These are phyloP conservation scores for Calonectria pteridis DNA, from an alignment of 2,329 filamentous ascomycete species.

Conservation along the genomic window DNA sequence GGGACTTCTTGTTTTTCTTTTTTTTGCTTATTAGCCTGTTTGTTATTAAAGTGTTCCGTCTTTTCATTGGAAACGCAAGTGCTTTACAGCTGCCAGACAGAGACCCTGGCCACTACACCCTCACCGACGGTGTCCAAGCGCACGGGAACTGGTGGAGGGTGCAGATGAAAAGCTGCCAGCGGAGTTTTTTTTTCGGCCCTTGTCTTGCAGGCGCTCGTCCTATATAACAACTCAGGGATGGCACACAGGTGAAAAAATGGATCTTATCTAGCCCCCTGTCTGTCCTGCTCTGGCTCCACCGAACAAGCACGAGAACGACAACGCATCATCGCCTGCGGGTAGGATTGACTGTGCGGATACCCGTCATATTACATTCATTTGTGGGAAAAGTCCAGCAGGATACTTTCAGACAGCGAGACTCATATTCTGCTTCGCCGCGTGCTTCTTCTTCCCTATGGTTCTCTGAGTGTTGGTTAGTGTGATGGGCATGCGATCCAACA, in stretches of 20 bases:
- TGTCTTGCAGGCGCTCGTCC: neutral
- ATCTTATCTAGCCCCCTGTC: neutral
- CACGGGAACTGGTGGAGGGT: neutral
- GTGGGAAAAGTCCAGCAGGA: neutral
- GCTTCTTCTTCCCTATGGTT: neutral
- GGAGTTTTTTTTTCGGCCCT: neutral
- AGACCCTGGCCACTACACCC: neutral
- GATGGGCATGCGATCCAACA: neutral
- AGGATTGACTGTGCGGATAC: neutral
- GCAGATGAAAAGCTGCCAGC: neutral
- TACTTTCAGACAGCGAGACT: neutral
- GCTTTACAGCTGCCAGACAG: neutral
- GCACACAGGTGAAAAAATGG: neutral
- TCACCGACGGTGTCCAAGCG: neutral
- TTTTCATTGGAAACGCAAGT: neutral
- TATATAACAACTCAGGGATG: neutral
- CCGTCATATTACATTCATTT: neutral
- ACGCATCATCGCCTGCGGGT: no score
- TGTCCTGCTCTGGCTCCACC: neutral
- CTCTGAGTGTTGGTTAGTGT: neutral
- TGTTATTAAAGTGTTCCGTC: neutral
- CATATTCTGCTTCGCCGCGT: no score
- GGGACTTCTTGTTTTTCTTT: neutral
- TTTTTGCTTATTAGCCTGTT: no score
- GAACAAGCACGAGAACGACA: neutral